Percentiles rank a stretch among this genome's conserved stretches.
phyloP scores from a whole-genome alignment of 2,329 filamentous ascomycete species.

The Apiospora sp. region DNA sequence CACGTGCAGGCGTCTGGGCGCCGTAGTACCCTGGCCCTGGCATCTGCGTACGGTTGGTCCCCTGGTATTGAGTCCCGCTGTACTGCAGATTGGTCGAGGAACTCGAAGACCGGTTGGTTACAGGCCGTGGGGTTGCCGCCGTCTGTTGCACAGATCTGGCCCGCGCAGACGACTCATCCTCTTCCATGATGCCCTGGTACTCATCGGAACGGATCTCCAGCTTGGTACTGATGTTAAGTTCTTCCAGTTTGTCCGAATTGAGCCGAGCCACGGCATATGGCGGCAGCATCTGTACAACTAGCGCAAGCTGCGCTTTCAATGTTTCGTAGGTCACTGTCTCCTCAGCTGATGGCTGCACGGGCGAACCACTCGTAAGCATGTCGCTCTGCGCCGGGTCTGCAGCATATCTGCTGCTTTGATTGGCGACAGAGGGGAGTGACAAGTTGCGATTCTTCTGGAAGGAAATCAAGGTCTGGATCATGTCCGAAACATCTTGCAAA shows the following conservation, averaged over 20 bases:
- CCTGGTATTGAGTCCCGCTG: slow-evolving; percentile 54
- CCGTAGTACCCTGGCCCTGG: slow-evolving; percentile 54
- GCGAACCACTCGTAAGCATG: slow-evolving; percentile 71
- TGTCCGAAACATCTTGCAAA: slow-evolving; percentile 75
- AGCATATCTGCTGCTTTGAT: slow-evolving; percentile 63
- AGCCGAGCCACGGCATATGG: slow-evolving; percentile 88
- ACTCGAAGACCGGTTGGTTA: slow-evolving; percentile 47
- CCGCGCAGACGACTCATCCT: slow-evolving; percentile 73
- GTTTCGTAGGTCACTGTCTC: slow-evolving; percentile 72
- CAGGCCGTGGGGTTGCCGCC: slow-evolving; percentile 48
- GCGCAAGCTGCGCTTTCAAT: slow-evolving; percentile 76
- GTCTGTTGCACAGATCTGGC: slow-evolving; percentile 51
- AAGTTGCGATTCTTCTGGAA: slow-evolving; percentile 82
- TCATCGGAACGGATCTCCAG: slow-evolving; percentile 77
- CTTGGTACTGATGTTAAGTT: slow-evolving; percentile 82
- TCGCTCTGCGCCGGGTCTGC: slow-evolving; percentile 71
- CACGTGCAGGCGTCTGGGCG: slow-evolving; percentile 50
- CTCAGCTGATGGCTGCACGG: slow-evolving; percentile 71
- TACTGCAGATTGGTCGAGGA: slow-evolving; percentile 53
- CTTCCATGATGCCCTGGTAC: slow-evolving; percentile 82
- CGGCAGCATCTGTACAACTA: slow-evolving; percentile 78
- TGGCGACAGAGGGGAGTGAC: slow-evolving; percentile 64
- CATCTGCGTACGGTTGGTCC: slow-evolving; percentile 54
- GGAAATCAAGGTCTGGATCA: slow-evolving; percentile 79
- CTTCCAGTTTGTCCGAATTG: slow-evolving; percentile 84